phyloP scores from a whole-genome alignment of 768 basidiomycete species.

The Mycena alexandri region DNA sequence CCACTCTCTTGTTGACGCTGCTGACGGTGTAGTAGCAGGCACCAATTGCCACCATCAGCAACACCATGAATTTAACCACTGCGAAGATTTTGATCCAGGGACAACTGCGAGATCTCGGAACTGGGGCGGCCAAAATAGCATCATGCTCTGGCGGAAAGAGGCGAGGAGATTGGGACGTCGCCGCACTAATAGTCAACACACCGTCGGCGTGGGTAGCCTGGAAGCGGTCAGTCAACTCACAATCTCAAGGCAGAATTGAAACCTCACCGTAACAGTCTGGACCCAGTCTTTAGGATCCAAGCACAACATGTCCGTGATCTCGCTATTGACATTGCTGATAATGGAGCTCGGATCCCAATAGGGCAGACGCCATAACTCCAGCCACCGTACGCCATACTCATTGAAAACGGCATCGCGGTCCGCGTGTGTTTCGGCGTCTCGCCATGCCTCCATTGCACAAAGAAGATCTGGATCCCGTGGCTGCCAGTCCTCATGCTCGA shows the following conservation, averaged over 20 bases:
- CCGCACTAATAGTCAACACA: constrained; percentile 17
- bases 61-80: too few relatives aligned
- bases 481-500: constrained; percentile 27
- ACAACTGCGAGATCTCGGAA: too few relatives aligned
- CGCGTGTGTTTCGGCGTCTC: constrained; percentile 20
- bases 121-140: constrained; percentile 7
- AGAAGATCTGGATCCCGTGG: constrained; percentile 19
- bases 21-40: too few relatives aligned
- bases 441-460: constrained; percentile 20
- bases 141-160: neutral
- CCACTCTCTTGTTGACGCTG: too few relatives aligned
- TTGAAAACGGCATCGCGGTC: constrained; percentile 36
- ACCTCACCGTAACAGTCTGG: constrained; percentile 22
- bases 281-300: constrained; percentile 14
- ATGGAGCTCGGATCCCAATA: constrained; percentile 48
- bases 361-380: constrained; percentile 41
- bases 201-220: constrained; percentile 15
- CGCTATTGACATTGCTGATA: too few relatives aligned
- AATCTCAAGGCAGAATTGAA: neutral
- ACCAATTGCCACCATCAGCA: too few relatives aligned
- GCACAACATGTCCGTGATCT: constrained; percentile 9
- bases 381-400: constrained; percentile 41
- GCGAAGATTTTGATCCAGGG: too few relatives aligned
- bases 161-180: constrained; percentile 12
- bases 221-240: neutral